Evolutionary conservation across 108 stramenopile genomes (phyloP), one percentile per base, ranked within the genome.

Genomic region (Licmophora abbreviata): DNA sequence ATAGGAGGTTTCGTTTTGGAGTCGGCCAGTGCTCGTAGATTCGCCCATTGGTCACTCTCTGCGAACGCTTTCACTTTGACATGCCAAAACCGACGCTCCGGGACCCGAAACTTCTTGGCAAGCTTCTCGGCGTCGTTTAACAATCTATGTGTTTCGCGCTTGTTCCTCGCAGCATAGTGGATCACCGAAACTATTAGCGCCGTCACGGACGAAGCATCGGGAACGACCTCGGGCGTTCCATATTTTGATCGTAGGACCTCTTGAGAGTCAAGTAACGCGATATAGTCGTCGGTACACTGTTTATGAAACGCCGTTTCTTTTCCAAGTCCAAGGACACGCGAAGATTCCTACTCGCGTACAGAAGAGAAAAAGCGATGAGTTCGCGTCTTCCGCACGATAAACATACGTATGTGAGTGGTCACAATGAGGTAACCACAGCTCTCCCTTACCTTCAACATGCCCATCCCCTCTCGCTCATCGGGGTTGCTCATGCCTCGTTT

Each of bases 81-180:
- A 57, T 84, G 64, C 83, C 83, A 93, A 24, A 83, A 36, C 45
- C 81, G 58, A 45, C 88, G 87, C 11, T 93, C 92, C n/a, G 92
- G 63, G 23, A 93, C 66, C 27, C 85, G 72, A 67, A 82, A 90
- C 54, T 84, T 86, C 64, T 85, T 90, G 0, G 84, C 83, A 44
- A 93, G 44, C 41, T 85, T 84, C 25, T 85, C 84, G 12, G 76
- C 79, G 55, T 90, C 92, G 2, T 58, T 50, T 44, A 84, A 65
- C 11, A 91, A 61, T 18, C 72, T 64, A 48, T 85, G 71, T 15
- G 81, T 55, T 44, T 85, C 80, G 23, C 84, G 63, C 34, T 71
- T 65, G 36, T 79, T 73, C n/a, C 44, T 56, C 1, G 75, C 79
- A 28, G 77, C 88, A 59, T 68, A 74, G 6, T 59, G 59, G 4